These are phyloP conservation scores for Tolypocladium cylindrosporum DNA, from an alignment of 2,329 filamentous ascomycete genomes.

Conservation along the genomic window DNA sequence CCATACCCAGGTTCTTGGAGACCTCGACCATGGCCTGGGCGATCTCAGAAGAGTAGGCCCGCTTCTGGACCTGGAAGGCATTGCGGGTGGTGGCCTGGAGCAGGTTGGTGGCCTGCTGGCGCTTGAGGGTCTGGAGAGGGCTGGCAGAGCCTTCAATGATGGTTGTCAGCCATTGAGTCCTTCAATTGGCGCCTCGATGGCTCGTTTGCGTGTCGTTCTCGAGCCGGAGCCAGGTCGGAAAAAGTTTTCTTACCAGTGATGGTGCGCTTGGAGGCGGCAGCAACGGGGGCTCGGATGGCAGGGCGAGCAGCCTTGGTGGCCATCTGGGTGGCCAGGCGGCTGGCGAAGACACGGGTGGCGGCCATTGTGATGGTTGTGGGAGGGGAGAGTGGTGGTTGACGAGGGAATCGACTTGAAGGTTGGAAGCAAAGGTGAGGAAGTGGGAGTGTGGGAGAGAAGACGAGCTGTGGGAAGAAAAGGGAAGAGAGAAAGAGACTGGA, in stretches of 20 bases:
- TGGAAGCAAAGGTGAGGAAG: constrained; percentile 23
- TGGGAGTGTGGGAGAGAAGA: constrained; percentile 16
- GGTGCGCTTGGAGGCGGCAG: constrained; percentile 63
- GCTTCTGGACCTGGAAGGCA: constrained; percentile 55
- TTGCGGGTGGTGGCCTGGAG: constrained; percentile 56
- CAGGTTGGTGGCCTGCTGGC: constrained; percentile 58
- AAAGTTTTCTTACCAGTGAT: constrained; percentile 52
- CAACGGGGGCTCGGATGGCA: constrained; percentile 55
- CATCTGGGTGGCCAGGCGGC: constrained; percentile 68
- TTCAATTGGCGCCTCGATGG: constrained; percentile 20
- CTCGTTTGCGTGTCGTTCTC: constrained; percentile 11
- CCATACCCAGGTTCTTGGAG: constrained; percentile 86
- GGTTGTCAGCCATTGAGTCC: constrained; percentile 20
- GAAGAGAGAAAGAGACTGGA: constrained; percentile 28
- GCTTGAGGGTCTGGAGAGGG: constrained; percentile 67
- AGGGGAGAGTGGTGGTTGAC: constrained; percentile 14
- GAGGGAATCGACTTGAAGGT: constrained; percentile 20
- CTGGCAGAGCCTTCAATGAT: constrained; percentile 39
- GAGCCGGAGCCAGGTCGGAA: constrained; percentile 9
- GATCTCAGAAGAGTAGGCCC: constrained; percentile 81
- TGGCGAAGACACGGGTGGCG: constrained; percentile 67
- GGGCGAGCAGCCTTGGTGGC: constrained; percentile 70
- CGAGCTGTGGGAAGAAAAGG: constrained; percentile 26
- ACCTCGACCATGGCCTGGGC: constrained; percentile 81
- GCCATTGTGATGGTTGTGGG: constrained; percentile 62